Conservation (phyloP, 306 rosid genomes). For the Cicer yamashitae region DNA sequence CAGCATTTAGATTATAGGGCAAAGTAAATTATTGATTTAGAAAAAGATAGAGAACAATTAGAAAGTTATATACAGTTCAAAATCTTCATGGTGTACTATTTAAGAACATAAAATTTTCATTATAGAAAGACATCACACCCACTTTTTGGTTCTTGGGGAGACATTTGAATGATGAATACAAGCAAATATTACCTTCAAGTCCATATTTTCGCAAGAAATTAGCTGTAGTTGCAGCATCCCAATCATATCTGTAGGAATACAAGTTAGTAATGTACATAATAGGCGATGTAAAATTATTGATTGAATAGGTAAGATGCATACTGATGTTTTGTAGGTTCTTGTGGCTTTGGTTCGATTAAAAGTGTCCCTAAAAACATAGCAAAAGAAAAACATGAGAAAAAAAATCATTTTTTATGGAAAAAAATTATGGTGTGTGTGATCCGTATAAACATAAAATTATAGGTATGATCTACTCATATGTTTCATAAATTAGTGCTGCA, state of each 20-base stretch:
- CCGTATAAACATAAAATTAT: not conserved
- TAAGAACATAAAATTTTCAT: constrained; percentile 8
- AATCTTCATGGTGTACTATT: constrained; percentile 2
- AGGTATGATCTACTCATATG: not conserved
- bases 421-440: not conserved
- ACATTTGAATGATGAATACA: constrained; percentile 30
- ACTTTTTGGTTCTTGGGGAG: constrained; percentile 23
- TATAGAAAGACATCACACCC: constrained; percentile 18
- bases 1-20: constrained; percentile 2
- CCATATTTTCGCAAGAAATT: constrained; percentile 87
- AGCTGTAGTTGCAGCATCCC: constrained; percentile 98
- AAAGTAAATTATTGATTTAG: constrained; percentile 6
- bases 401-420: not conserved
- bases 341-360: constrained; percentile 96
- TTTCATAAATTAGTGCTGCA: constrained; percentile 31
- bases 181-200: constrained; percentile 60
- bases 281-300: constrained; percentile 22
- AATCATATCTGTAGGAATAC: constrained; percentile 77
- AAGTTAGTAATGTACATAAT: constrained; percentile 31
- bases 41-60: not conserved
- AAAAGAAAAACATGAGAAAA: constrained; percentile 24
- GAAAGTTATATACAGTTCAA: constrained; percentile 14
- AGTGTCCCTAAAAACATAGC: constrained; percentile 68
- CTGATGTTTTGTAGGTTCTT: constrained; percentile 99
- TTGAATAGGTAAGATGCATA: constrained; percentile 44